Percentiles rank a stretch among this genome's conserved stretches.
Conservation (phyloP, 495 filamentous ascomycete species). For the Sphaerosporella brunnea region DNA sequence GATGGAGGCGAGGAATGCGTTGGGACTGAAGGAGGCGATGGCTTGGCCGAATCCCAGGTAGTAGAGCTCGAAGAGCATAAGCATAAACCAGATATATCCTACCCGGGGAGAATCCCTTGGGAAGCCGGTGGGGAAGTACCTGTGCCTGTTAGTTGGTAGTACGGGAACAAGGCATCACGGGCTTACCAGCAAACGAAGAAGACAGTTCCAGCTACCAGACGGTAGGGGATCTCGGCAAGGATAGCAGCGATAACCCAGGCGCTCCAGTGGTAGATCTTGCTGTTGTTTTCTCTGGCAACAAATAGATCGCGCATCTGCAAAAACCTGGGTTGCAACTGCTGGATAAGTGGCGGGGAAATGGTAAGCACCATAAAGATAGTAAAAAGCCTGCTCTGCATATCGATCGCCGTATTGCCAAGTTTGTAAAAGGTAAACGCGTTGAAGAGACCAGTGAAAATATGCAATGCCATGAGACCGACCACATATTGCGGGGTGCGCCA, state of each 20-base stretch:
- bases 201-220: slow-evolving; percentile 41
- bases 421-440: slow-evolving; percentile 38
- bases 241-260: slow-evolving; percentile 53
- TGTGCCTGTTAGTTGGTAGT: too few species aligned
- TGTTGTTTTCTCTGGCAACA: slow-evolving; percentile 48
- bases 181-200: slow-evolving; percentile 44
- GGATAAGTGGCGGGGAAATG: slow-evolving; percentile 33
- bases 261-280: slow-evolving; percentile 55
- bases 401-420: slow-evolving; percentile 21
- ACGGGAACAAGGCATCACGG: too few species aligned
- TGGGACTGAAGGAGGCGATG: slow-evolving; percentile 56
- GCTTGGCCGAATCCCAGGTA: slow-evolving; percentile 59
- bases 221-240: slow-evolving; percentile 56
- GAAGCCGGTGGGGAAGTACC: slow-evolving; percentile 39
- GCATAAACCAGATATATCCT: slow-evolving; percentile 17
- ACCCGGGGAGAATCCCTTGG: slow-evolving; percentile 20
- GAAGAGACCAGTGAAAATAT: slow-evolving; percentile 33
- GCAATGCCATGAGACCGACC: slow-evolving; percentile 31
- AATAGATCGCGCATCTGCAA: slow-evolving; percentile 48
- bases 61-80: slow-evolving; percentile 54
- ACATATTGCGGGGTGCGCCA: slow-evolving; percentile 31
- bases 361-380: slow-evolving; percentile 27
- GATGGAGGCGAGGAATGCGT: slow-evolving; percentile 51
- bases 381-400: slow-evolving; percentile 28
- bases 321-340: slow-evolving; percentile 52